These are phyloP conservation scores for Hypoxylon sp. DNA, from an alignment of 2,329 filamentous ascomycete genomes.

Conservation along the genomic window DNA sequence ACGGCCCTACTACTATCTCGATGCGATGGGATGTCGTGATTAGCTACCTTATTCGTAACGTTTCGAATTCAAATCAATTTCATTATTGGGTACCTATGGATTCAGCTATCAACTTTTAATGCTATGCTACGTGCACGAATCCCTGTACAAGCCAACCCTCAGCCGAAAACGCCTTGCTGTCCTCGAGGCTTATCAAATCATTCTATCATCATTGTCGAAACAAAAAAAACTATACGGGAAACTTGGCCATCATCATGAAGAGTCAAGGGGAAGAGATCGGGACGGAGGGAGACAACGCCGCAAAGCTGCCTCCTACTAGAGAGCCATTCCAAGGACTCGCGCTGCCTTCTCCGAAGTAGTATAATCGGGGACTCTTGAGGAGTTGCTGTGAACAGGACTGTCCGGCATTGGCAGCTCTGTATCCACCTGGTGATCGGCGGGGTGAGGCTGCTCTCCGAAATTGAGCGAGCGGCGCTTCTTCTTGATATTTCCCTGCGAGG, in stretches of 20 bases:
- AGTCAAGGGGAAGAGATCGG: neutral
- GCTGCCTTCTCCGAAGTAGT: conserved; percentile 51
- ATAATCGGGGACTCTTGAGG: conserved; percentile 44
- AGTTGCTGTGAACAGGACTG: conserved; percentile 45
- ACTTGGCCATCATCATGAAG: conserved; percentile 1
- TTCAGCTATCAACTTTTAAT: conserved; percentile 18
- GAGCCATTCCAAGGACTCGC: conserved; percentile 49
- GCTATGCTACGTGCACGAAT: conserved; percentile 26
- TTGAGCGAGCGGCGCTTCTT: conserved; percentile 52
- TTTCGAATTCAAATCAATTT: neutral
- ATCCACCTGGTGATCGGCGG: conserved; percentile 50
- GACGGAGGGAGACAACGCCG: neutral
- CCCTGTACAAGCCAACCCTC: conserved; percentile 8
- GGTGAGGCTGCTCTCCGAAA: conserved; percentile 50
- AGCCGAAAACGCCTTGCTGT: conserved; percentile 36
- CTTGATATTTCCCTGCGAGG: conserved; percentile 53
- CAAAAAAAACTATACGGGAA: conserved; percentile 10
- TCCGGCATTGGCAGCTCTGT: conserved; percentile 46
- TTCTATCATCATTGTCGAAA: conserved; percentile 26
- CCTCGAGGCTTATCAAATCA: conserved; percentile 16
- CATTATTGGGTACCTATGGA: conserved; percentile 26
- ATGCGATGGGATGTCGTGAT: neutral
- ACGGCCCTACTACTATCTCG: neutral
- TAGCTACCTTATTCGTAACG: conserved; percentile 2
- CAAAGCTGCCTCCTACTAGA: conserved; percentile 35